Base-by-base conservation (phyloP, 1,139 yeast species). In the Nakaseomyces kungkrabaensis region DNA sequence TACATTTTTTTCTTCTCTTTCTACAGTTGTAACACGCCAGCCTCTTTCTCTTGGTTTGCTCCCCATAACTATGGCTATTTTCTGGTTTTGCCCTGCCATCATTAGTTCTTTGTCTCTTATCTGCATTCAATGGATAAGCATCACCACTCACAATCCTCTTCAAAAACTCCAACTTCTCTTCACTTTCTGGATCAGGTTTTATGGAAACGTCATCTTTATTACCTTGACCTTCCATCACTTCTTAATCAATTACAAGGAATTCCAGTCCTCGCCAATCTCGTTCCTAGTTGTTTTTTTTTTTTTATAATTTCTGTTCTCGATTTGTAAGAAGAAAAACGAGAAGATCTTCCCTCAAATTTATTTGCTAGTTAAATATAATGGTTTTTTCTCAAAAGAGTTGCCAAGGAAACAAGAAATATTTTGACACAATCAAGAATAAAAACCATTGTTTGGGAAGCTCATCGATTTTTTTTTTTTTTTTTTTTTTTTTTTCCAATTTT, bases 1-100 rank as follows among this genome's bases (percentile, higher is more conserved):
- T 74, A 60, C 85, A 79, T 60, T 76, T 77, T 55, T 78, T 77
- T 31, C 70, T 58, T 49, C 68, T 56, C 17, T 58, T 59, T 42
- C 70, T 55, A 50, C 69, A 66, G 46, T 60, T 65, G 3, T 63
- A 55, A 50, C 70, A 66, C 1, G 70, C 68, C 38, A 66, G 52
- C 36, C 68, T 52, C 47, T 61, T 61, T 36, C 45, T 54, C 29
- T 27, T 41, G 27, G 44, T 24, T 25, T 38, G 6, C 37, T 43
- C 31, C 17, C 31, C 42, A 25, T 17, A 6, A 25, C 25, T 25
- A 10, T 4, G 5, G 1, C 42, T 7, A 8, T 5, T 8, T 6
- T 13, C 40, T 5, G 13, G 10, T n/a, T 25, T 24, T 9, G 11
- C 31, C 7, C 6, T 17, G 33, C 24, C 22, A 50, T 46, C 32